phyloP scores from a whole-genome alignment of 2,329 filamentous ascomycete species.

The Plenodomus biglobosus region DNA sequence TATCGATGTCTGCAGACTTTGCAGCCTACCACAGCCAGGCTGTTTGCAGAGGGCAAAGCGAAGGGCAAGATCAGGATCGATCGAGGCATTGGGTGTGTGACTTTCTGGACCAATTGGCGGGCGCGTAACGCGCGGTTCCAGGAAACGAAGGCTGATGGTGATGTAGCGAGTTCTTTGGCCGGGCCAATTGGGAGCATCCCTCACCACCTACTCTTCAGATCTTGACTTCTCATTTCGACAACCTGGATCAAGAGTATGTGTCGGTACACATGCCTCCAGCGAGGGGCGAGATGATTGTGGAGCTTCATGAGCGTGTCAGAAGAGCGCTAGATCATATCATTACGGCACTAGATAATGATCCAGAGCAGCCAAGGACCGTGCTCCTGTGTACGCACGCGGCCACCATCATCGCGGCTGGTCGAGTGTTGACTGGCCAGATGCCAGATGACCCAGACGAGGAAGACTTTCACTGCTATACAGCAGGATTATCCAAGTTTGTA shows the following conservation, averaged over 20 bases:
- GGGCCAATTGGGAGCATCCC: constrained; percentile 82
- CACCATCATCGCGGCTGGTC: constrained; percentile 80
- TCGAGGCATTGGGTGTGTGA: constrained; percentile 54
- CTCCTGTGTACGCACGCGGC: constrained; percentile 90
- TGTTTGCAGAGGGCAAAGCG: constrained; percentile 32
- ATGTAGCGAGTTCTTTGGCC: constrained; percentile 86
- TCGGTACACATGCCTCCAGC: constrained; percentile 68
- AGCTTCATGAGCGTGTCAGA: constrained; percentile 79
- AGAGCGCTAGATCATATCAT: constrained; percentile 71
- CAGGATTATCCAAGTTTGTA: constrained; percentile 71
- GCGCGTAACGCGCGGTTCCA: not conserved
- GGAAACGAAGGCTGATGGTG: not conserved
- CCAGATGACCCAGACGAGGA: constrained; percentile 70
- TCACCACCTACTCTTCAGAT: constrained; percentile 65
- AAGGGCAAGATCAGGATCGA: constrained; percentile 53
- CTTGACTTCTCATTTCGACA: constrained; percentile 68
- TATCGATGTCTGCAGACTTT: constrained; percentile 47
- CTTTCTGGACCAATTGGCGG: not conserved
- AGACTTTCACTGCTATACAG: constrained; percentile 85
- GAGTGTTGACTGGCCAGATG: constrained; percentile 76
- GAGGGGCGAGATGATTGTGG: constrained; percentile 75
- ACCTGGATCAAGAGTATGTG: constrained; percentile 59
- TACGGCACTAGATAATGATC: constrained; percentile 65
- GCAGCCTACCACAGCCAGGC: constrained; percentile 41
- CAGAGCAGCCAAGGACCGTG: constrained; percentile 66